Evolutionary conservation across 2,329 filamentous ascomycete species (phyloP).

Genomic region (Didymella sp.): DNA sequence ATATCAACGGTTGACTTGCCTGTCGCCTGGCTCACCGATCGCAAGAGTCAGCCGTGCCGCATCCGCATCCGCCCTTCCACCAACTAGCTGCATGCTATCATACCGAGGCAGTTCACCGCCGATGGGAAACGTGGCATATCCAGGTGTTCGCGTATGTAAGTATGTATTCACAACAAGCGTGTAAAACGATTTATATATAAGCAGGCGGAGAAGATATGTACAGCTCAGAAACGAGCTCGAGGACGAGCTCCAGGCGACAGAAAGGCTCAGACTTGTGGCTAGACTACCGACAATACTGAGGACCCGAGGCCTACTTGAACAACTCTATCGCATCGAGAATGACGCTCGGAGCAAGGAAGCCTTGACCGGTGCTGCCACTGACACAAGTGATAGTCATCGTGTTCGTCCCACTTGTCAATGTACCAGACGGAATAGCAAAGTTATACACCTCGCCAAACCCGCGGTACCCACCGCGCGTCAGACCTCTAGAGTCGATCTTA

Average conservation of each 20-base stretch:
- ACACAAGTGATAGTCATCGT: conserved; percentile 66
- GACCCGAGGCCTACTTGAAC: conserved; percentile 28
- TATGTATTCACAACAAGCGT: not conserved
- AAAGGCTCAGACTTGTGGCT: not conserved
- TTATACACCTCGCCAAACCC: conserved; percentile 70
- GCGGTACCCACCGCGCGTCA: conserved; percentile 70
- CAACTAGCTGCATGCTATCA: not conserved
- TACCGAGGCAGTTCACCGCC: not conserved
- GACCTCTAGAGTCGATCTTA: conserved; percentile 69
- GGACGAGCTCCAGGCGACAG: not conserved
- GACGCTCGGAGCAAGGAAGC: conserved; percentile 65
- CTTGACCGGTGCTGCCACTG: conserved; percentile 64
- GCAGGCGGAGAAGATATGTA: not conserved
- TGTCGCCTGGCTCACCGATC: conserved; percentile 11
- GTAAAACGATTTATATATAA: not conserved
- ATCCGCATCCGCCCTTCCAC: not conserved
- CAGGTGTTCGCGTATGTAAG: not conserved
- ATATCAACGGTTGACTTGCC: not conserved
- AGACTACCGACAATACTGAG: not conserved
- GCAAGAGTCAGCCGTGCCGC: not conserved
- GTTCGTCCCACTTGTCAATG: conserved; percentile 65
- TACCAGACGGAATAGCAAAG: conserved; percentile 65
- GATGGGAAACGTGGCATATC: not conserved
- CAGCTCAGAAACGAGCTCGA: not conserved
- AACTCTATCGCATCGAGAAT: conserved; percentile 48